Evolutionary conservation across 169 alveolate genomes (phyloP).

Genomic region (Eimeria maxima): DNA sequence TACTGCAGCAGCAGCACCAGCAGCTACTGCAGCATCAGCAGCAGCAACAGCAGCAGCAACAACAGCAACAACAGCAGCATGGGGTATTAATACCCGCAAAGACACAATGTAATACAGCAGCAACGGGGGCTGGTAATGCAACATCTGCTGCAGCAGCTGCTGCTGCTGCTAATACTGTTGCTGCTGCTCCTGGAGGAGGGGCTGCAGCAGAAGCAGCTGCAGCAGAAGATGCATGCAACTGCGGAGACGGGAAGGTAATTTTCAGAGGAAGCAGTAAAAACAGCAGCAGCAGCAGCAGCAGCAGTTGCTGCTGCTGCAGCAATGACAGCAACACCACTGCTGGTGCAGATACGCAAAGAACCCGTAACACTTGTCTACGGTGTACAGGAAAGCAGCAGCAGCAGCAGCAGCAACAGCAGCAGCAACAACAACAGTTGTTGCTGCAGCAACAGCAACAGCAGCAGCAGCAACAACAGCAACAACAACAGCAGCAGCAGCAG

Average conservation of each 20-base stretch:
- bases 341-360: not conserved
- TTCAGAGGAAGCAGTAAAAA: not conserved
- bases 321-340: not conserved
- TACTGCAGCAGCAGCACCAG: conserved; percentile 48
- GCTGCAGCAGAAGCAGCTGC: not conserved
- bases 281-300: conserved; percentile 43
- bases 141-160: not conserved
- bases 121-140: too few species aligned
- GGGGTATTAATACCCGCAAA: not conserved
- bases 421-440: not conserved
- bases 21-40: conserved; percentile 17
- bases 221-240: not conserved
- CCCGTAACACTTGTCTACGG: not conserved
- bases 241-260: not conserved
- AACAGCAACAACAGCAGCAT: conserved; percentile 30
- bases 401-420: conserved; percentile 41
- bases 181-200: not conserved
- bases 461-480: conserved; percentile 11
- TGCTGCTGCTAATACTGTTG: not conserved
- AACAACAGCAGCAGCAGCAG: too few species aligned
- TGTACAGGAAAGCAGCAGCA: conserved; percentile 30
- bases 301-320: not conserved
- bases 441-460: conserved; percentile 2
- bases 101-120: not conserved
- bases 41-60: conserved; percentile 20